Evolutionary conservation across 805 yeast genomes (phyloP), one percentile per base, ranked within the genome.

Genomic region (Candida manassasensis): DNA sequence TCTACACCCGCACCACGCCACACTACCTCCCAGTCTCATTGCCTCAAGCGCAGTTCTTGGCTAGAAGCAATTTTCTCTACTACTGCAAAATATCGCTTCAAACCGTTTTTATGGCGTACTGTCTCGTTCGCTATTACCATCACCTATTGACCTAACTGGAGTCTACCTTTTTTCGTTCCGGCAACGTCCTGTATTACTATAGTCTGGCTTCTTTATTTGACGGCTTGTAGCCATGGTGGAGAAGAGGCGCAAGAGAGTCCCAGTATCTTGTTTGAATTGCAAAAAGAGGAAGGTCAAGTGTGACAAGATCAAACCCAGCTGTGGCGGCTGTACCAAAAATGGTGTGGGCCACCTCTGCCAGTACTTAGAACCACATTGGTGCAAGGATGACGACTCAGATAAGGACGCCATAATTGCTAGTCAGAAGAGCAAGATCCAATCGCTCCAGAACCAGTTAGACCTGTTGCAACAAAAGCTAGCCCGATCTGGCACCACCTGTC

Each of bases 221-320:
- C n/a, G n/a, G n/a, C n/a, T n/a, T n/a, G n/a, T n/a, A n/a, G n/a
- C 13, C 7, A 30, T 30, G 33, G 26, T 21, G 21, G 33, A 32
- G 11, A 40, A 43, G 30, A 49, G 54, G 34, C 48, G 71, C 29
- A 54, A 55, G 29, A 47, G 72, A 18, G 68, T 60, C 1, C 71
- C 73, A 3, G 46, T 65, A 11, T 50, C 68, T 19, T 67, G 73
- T 40, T 48, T 61, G 28, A 59, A 59, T 35, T 67, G 73, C 43
- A 56, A 65, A 38, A 55, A 55, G 29, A 41, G 73, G 10, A 66
- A 66, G 45, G 73, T 67, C 44, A 63, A 61, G 39, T 67, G 73
- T 48, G 73, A 67, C 41, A 63, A 63, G 35, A 57, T 40, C 14
- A 50, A 53, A 32, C 73, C 73, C 3, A 50, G 61, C 4, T 67